Conservation (phyloP, 129 eudicot species). For the Silybum marianum region DNA sequence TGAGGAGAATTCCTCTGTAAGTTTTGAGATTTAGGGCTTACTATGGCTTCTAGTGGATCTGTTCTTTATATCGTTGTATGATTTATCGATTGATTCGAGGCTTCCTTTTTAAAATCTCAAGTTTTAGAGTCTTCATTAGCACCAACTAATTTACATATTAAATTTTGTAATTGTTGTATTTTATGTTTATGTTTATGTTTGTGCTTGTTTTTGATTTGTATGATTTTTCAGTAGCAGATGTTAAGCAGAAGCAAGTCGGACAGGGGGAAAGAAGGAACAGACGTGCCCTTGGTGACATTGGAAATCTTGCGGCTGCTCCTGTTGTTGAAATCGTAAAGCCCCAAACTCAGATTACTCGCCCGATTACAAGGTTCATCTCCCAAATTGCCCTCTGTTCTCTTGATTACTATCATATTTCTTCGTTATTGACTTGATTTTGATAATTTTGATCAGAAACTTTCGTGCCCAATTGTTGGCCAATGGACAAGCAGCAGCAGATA, state of each 20-base stretch:
- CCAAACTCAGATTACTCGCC: slow-evolving; percentile 25
- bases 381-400: neutral
- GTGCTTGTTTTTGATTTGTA: neutral
- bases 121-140: neutral
- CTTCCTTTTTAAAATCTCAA: neutral
- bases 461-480: slow-evolving; percentile 25
- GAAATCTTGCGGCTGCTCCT: slow-evolving; percentile 30
- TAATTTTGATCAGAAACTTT: slow-evolving; percentile 29
- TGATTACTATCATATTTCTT: neutral
- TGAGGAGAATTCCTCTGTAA: neutral
- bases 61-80: neutral
- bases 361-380: slow-evolving; percentile 28
- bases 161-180: neutral
- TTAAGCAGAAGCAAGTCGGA: slow-evolving; percentile 32
- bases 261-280: slow-evolving; percentile 38
- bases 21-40: slow-evolving; percentile 1
- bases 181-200: neutral
- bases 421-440: neutral
- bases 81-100: neutral
- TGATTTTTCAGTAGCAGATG: slow-evolving; percentile 28
- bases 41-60: neutral
- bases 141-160: neutral
- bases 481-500: slow-evolving; percentile 41
- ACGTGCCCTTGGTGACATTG: slow-evolving; percentile 40
- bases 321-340: slow-evolving; percentile 37